phyloP scores from a whole-genome alignment of 805 yeast species.

The Lachancea lanzarotensis region DNA sequence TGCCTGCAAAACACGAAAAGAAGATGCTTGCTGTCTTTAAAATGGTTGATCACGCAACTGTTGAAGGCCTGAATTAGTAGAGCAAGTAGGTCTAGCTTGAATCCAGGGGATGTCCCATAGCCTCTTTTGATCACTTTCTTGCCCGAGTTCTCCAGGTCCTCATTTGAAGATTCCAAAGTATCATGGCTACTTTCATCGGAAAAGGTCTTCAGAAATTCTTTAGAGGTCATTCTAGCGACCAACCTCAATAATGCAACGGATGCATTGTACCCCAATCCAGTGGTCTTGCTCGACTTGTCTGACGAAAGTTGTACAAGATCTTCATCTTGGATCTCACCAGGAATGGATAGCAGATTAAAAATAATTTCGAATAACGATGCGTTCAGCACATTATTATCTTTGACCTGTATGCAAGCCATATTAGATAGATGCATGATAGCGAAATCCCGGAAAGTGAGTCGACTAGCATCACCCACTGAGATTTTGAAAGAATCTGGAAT shows the following conservation, averaged over 20 bases:
- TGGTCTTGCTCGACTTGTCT: constrained; percentile 28
- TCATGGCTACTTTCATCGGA: constrained; percentile 1
- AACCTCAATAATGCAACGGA: constrained; percentile 41
- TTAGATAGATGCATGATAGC: constrained; percentile 47
- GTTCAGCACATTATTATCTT: constrained; percentile 27
- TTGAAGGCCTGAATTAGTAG: constrained; percentile 51
- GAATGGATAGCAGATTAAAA: constrained; percentile 52
- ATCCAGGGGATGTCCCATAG: constrained; percentile 23
- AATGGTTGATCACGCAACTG: constrained; percentile 45
- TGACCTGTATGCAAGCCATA: constrained; percentile 35
- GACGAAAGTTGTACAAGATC: constrained; percentile 23
- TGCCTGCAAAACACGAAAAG: constrained; percentile 42
- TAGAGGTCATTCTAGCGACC: constrained; percentile 27
- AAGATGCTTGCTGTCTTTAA: constrained; percentile 47
- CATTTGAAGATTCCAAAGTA: not conserved
- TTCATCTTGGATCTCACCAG: constrained; percentile 15
- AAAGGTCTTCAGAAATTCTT: constrained; percentile 22
- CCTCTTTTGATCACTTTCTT: constrained; percentile 7
- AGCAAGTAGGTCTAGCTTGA: constrained; percentile 52
- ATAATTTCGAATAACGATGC: constrained; percentile 52
- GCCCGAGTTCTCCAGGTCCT: not conserved
- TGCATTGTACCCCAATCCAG: constrained; percentile 49
- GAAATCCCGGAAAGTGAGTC: constrained; percentile 57
- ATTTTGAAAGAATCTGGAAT: constrained; percentile 50
- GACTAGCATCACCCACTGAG: constrained; percentile 33